Conservation (phyloP, 2,329 filamentous ascomycete genomes). For the Phialocephala sp. region DNA sequence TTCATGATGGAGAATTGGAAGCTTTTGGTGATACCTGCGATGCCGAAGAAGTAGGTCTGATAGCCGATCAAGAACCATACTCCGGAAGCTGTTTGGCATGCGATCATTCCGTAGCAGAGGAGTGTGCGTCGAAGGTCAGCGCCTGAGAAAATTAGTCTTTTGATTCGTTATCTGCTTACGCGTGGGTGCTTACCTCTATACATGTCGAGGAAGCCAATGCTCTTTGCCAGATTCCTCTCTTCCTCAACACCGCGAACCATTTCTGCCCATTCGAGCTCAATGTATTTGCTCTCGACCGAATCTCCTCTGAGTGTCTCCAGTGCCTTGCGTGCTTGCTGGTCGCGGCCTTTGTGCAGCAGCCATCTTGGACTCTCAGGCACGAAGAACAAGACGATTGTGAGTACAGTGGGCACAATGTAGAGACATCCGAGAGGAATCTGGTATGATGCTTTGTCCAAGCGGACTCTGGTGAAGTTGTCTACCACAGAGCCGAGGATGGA, state of each 20-base stretch:
- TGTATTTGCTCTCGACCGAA: conserved; percentile 37
- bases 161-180: not conserved
- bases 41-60: conserved; percentile 17
- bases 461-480: conserved; percentile 23
- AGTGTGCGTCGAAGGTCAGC: conserved; percentile 44
- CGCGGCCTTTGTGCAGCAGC: conserved; percentile 43
- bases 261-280: conserved; percentile 39
- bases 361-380: conserved; percentile 48
- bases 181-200: conserved; percentile 22
- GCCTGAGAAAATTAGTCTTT: conserved; percentile 28
- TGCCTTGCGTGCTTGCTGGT: conserved; percentile 38
- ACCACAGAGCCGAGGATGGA: conserved; percentile 39
- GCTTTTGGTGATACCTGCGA: conserved; percentile 42
- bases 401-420: conserved; percentile 36
- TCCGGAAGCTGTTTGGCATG: conserved; percentile 19
- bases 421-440: conserved; percentile 38
- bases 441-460: conserved; percentile 37
- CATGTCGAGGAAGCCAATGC: conserved; percentile 29
- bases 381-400: conserved; percentile 44
- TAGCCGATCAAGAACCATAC: conserved; percentile 21
- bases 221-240: conserved; percentile 36
- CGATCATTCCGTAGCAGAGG: conserved; percentile 36
- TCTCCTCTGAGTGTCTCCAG: conserved; percentile 38
- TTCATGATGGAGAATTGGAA: conserved; percentile 46
- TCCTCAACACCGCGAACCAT: conserved; percentile 43